Evolutionary conservation across 2,329 filamentous ascomycete species (phyloP).

Genomic region (Alternaria angustiovoidea): DNA sequence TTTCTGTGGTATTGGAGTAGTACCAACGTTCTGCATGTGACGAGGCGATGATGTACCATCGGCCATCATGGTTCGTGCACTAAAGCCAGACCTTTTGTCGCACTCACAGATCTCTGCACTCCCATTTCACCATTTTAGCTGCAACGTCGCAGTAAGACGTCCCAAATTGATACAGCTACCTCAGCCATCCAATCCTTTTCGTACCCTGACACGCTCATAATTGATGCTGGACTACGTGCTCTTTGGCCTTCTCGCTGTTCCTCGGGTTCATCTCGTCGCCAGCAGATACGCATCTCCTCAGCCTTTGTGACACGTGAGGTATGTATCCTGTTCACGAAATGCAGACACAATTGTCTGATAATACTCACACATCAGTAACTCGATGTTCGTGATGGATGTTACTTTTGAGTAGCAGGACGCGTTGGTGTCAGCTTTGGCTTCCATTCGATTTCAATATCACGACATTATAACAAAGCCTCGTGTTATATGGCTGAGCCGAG

Average conservation of each 20-base stretch:
- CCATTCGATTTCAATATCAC: not conserved
- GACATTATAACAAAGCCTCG: too few species aligned
- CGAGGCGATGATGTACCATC: not conserved
- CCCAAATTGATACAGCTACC: not conserved
- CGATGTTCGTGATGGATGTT: not conserved
- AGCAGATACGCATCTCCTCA: too few species aligned
- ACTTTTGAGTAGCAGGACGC: not conserved
- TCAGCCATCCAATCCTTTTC: not conserved
- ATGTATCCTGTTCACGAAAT: not conserved
- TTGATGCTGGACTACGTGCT: too few species aligned
- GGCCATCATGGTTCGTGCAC: constrained; percentile 8
- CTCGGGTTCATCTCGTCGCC: not conserved
- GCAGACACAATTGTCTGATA: not conserved
- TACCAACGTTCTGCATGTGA: too few species aligned
- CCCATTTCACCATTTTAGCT: not conserved
- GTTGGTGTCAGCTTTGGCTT: not conserved
- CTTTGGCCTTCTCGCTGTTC: not conserved
- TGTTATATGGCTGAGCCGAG: not conserved
- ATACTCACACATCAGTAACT: not conserved
- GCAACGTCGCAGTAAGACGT: too few species aligned
- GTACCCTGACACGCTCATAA: not conserved
- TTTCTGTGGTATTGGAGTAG: too few species aligned
- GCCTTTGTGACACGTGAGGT: not conserved
- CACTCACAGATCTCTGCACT: not conserved
- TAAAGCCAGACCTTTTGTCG: not conserved